phyloP scores from a whole-genome alignment of 768 basidiomycete species.

The Tricholoma furcatifolium region DNA sequence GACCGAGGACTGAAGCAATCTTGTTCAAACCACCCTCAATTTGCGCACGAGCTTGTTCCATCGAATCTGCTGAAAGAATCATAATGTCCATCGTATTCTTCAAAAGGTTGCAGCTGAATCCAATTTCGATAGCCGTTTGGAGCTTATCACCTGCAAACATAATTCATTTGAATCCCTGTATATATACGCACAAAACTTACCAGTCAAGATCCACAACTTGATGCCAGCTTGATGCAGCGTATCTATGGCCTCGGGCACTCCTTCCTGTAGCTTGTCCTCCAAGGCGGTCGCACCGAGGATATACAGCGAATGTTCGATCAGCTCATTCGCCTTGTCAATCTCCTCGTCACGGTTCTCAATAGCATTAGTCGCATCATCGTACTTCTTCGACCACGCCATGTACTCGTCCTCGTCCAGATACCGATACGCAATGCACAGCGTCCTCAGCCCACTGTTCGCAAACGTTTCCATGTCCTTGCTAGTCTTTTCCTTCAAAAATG shows the following conservation, averaged over 20 bases:
- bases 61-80: conserved; percentile 87
- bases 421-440: conserved; percentile 85
- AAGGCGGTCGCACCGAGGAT: conserved; percentile 94
- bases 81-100: conserved; percentile 96
- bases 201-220: conserved; percentile 97
- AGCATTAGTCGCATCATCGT: conserved; percentile 80
- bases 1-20: conserved; percentile 83
- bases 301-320: conserved; percentile 78
- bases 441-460: conserved; percentile 90
- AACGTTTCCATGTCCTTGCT: conserved; percentile 88
- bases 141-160: conserved; percentile 78
- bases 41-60: conserved; percentile 74
- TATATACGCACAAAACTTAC: conserved; percentile 33
- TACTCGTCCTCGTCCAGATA: conserved; percentile 84
- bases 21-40: conserved; percentile 94
- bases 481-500: conserved; percentile 71
- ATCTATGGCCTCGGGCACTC: conserved; percentile 95
- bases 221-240: conserved; percentile 90
- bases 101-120: conserved; percentile 92
- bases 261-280: conserved; percentile 96
- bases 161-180: background rate
- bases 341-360: conserved; percentile 85
- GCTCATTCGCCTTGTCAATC: conserved; percentile 83
- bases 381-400: conserved; percentile 70
- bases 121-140: conserved; percentile 98